Percentiles rank a stretch among this genome's conserved stretches.
Evolutionary conservation across 805 yeast species (phyloP).

Genomic region (Ogataea ganodermae): DNA sequence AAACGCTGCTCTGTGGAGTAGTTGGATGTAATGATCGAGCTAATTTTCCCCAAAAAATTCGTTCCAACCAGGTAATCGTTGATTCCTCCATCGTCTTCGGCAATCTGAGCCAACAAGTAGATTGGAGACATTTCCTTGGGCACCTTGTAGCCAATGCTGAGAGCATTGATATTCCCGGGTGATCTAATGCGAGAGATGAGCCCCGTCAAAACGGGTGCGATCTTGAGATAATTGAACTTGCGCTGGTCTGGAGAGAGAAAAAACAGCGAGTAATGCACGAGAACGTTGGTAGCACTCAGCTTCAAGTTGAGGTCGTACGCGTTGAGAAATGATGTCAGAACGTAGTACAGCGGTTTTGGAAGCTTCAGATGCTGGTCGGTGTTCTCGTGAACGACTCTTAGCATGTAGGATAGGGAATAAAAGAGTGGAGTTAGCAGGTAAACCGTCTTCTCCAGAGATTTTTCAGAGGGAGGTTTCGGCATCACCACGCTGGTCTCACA

Average conservation of each 20-base stretch:
- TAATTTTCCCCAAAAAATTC: constrained; percentile 35
- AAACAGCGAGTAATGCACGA: constrained; percentile 28
- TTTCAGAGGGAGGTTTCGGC: constrained; percentile 27
- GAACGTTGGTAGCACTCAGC: constrained; percentile 31
- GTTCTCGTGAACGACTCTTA: constrained; percentile 13
- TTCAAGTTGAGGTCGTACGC: constrained; percentile 27
- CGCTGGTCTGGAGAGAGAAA: constrained; percentile 19
- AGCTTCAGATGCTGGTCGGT: constrained; percentile 8
- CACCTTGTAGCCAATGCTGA: constrained; percentile 25
- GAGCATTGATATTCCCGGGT: constrained; percentile 18
- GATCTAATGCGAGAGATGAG: constrained; percentile 26
- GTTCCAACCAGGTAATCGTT: constrained; percentile 38
- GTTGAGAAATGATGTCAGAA: constrained; percentile 27
- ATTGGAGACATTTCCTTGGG: constrained; percentile 37
- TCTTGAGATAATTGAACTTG: constrained; percentile 23
- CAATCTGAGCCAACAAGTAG: constrained; percentile 36
- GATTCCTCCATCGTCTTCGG: constrained; percentile 36
- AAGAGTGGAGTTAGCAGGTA: constrained; percentile 30
- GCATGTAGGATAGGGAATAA: constrained; percentile 28
- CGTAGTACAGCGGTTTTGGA: constrained; percentile 32
- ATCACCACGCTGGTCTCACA: constrained; percentile 16
- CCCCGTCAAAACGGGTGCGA: constrained; percentile 28
- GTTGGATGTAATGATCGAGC: constrained; percentile 32
- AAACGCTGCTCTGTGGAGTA: constrained; percentile 26
- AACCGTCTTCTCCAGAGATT: constrained; percentile 14